Evolutionary conservation across 2,329 filamentous ascomycete species (phyloP), one percentile per base, ranked within the genome.

Genomic region (Ophiognomonia clavigignenti-juglandacearum): DNA sequence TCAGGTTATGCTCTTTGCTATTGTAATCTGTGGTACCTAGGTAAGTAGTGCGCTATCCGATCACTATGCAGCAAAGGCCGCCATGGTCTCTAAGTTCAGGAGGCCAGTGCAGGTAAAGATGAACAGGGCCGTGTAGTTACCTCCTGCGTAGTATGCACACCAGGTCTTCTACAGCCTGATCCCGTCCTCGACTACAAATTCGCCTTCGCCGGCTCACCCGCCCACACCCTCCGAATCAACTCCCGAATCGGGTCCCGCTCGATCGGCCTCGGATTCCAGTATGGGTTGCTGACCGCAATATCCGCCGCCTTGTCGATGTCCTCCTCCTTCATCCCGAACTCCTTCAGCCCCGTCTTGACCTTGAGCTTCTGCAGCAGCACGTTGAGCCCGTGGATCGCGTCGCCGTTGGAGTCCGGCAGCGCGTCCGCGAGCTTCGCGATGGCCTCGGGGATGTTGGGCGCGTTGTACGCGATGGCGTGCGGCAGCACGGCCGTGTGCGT

Each of bases 401-500:
- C 77, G 1, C 78, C 78, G 22, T 81, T 64, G 52, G 75, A 78
- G 2, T 65, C 77, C 0, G 79, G 79, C 9, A 84, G 58, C 2
- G 64, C 74, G 2, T 68, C 68, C 0, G 77, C 78, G 23, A 85
- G 58, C 51, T 68, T 68, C 41, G 63, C 63, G 72, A 82, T 77
- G 0, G 69, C 70, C 3, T 71, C 67, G 0, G 77, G 73, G 2
- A 81, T 71, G 0, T 63, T 65, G 0, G 78, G 76, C 0, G 77
- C 75, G 53, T 83, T 83, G 58, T 83, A 85, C 3, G 80, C 75
- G 3, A 85, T 63, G 0, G 78, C 77, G 56, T 85, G 81, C 0
- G 81, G 80, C 7, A 85, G 65, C 1, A 85, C 71, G 26, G 79
- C 74, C 0, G 80, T 80, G 56, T 85, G 82, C 0, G 80, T 84